Base-by-base conservation (phyloP, 2,329 filamentous ascomycete genomes). In the Fusarium devonianum region DNA sequence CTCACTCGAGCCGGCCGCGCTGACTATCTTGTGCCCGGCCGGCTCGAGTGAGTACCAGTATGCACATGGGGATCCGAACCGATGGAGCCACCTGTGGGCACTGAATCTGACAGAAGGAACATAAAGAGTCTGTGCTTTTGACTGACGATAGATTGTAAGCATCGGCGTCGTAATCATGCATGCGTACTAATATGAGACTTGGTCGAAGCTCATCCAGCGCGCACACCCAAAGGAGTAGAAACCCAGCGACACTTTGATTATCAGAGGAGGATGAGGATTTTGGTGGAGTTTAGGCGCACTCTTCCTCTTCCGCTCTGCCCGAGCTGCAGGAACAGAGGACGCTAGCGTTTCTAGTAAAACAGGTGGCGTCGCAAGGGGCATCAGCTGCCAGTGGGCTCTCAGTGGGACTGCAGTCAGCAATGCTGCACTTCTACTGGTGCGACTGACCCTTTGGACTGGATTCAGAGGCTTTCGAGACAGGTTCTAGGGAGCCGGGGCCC, bases 271-370 rank as follows among this genome's bases (percentile, higher is more conserved):
- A 41, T 26, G 29, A 36, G 21, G 26, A 41, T 39, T 46, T 40
- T 38, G 16, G 38, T 46, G 33, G 44, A 35, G 32, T 45, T 53
- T 41, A 57, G 48, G 39, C 39, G 39, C 29, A 42, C 30, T 17
- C 17, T 5, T 23, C 11, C 5, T 16, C 33, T 29, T 8, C 12
- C 25, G 30, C 43, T 44, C 37, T 37, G 49, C 45, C 30, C 41
- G 46, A 54, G 49, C 53, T 58, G 65, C 65, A 70, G 67, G 67
- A 66, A 68, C 66, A 60, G 33, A 56, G 47, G 23, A 41, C 64
- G 65, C 68, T 70, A 70, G 66, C 62, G 68, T 70, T 70, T 70
- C 67, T 57, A 49, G 51, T 70, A 65, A 56, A 68, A 50, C 56
- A 28, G 41, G 30, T n/a, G n/a, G n/a, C 22, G 43, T 46, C 45